These are phyloP conservation scores for Boletus edulis DNA, from an alignment of 768 basidiomycete species.

Conservation along the genomic window DNA sequence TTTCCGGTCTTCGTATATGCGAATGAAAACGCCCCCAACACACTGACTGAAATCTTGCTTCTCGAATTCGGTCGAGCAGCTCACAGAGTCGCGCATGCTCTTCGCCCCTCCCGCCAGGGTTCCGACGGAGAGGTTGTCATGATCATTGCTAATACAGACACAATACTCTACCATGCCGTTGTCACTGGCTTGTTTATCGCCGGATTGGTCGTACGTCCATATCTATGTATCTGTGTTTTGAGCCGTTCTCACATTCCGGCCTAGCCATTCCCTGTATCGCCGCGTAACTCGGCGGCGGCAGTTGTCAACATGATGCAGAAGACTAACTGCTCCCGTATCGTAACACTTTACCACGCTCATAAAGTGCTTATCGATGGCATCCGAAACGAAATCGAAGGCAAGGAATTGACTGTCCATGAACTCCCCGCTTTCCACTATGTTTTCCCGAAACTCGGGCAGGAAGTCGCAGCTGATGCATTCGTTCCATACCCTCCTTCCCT, in stretches of 20 bases:
- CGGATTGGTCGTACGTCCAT: background rate
- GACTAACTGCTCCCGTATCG: slow-evolving; percentile 14
- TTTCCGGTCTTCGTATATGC: slow-evolving; percentile 21
- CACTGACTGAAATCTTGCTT: slow-evolving; percentile 18
- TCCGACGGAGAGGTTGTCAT: background rate
- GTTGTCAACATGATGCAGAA: background rate
- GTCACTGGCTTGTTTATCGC: background rate
- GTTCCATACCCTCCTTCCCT: slow-evolving; percentile 5
- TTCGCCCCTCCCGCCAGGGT: background rate
- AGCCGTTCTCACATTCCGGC: background rate
- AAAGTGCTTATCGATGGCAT: slow-evolving; percentile 11
- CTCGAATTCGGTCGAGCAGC: slow-evolving; percentile 4
- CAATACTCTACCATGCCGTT: background rate
- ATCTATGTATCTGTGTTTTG: too few species aligned
- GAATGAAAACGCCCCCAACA: slow-evolving; percentile 6
- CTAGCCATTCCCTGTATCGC: background rate
- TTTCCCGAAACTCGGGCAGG: slow-evolving; percentile 35
- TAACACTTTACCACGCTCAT: slow-evolving; percentile 10
- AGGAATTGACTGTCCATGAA: slow-evolving; percentile 6
- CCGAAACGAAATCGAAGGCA: background rate
- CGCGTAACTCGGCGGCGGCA: background rate
- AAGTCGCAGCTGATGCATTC: slow-evolving; percentile 6
- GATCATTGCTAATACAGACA: background rate
- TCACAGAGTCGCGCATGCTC: background rate
- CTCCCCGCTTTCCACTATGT: slow-evolving; percentile 20